Conservation (phyloP, 2,329 filamentous ascomycete genomes). For the Cercospora sp. region DNA sequence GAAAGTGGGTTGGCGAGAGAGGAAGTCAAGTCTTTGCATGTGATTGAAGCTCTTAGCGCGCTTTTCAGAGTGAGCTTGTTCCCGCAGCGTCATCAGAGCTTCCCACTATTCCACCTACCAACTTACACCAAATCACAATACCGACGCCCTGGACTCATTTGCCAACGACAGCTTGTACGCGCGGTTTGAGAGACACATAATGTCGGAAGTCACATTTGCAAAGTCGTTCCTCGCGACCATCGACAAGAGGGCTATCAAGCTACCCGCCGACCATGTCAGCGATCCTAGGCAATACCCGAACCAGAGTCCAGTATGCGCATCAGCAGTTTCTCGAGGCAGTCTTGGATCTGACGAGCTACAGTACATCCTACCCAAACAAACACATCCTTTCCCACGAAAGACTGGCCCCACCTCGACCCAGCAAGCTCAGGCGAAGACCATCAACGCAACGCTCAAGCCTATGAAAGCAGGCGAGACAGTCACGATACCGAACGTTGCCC, state of each 20-base stretch:
- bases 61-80: background rate
- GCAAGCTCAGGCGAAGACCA: conserved; percentile 41
- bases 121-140: background rate
- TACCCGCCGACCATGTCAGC: conserved; percentile 87
- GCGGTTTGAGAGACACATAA: conserved; percentile 63
- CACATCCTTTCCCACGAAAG: conserved; percentile 52
- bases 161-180: conserved; percentile 31
- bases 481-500: conserved; percentile 60
- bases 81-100: conserved; percentile 4
- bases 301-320: conserved; percentile 68
- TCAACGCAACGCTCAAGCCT: conserved; percentile 68
- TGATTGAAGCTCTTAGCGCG: conserved; percentile 11
- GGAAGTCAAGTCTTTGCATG: conserved; percentile 12
- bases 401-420: conserved; percentile 45
- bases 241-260: conserved; percentile 74
- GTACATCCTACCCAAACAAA: conserved; percentile 71
- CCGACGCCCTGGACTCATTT: conserved; percentile 8
- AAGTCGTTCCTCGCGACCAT: conserved; percentile 78
- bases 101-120: background rate
- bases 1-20: background rate
- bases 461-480: conserved; percentile 71
- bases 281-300: conserved; percentile 77
- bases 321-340: background rate
- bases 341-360: conserved; percentile 39
- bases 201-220: conserved; percentile 59